Evolutionary conservation across 306 rosid genomes (phyloP).

Genomic region (Cucurbita pepo): DNA sequence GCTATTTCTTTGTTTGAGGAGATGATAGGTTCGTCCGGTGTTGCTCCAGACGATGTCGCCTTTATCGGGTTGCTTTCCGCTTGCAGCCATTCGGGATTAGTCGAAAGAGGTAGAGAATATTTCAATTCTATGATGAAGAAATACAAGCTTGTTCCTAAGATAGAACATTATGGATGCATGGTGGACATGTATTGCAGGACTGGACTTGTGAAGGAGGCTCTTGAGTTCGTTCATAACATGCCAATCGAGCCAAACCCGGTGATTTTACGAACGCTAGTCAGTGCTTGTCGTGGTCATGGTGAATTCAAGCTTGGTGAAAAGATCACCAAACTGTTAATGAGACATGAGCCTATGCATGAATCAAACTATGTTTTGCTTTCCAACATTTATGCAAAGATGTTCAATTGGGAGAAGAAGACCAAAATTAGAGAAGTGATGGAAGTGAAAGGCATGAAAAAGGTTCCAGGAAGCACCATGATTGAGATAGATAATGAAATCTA

Average conservation of each 20-base stretch:
- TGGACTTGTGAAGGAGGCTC: slow-evolving; percentile 63
- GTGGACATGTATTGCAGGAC: slow-evolving; percentile 82
- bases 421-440: slow-evolving; percentile 72
- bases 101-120: slow-evolving; percentile 48
- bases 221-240: slow-evolving; percentile 49
- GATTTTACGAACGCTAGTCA: slow-evolving; percentile 51
- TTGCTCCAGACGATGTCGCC: slow-evolving; percentile 62
- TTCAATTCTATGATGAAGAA: slow-evolving; percentile 38
- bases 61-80: slow-evolving; percentile 81
- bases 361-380: slow-evolving; percentile 75
- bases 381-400: slow-evolving; percentile 67
- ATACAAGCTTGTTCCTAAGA: slow-evolving; percentile 44
- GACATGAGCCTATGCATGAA: slow-evolving; percentile 49
- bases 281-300: slow-evolving; percentile 59
- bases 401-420: slow-evolving; percentile 67
- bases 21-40: slow-evolving; percentile 33
- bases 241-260: slow-evolving; percentile 60
- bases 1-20: slow-evolving; percentile 59
- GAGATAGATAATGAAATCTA: slow-evolving; percentile 50
- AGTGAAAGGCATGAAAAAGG: slow-evolving; percentile 58
- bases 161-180: slow-evolving; percentile 88
- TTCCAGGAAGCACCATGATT: slow-evolving; percentile 89
- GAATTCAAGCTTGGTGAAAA: slow-evolving; percentile 63
- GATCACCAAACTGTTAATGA: slow-evolving; percentile 43
- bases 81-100: slow-evolving; percentile 73